Conservation (phyloP, 805 yeast genomes). For the Wickerhamiella bombiphila region DNA sequence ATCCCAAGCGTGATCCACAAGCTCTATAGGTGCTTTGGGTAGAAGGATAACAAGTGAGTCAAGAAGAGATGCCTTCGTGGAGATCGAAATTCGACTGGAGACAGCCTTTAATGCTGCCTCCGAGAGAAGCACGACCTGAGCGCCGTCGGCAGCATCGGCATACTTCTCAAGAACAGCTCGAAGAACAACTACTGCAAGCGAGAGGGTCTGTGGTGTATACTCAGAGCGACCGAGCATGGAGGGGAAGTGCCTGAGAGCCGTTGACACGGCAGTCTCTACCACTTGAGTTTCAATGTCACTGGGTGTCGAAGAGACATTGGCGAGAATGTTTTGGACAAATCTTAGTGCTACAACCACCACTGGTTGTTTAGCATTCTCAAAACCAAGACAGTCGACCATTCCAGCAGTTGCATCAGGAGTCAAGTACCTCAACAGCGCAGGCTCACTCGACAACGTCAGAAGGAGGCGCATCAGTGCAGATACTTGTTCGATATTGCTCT, state of each 20-base stretch:
- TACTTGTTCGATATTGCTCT: constrained; percentile 69
- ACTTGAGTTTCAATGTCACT: background rate
- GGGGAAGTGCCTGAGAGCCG: too few relatives aligned
- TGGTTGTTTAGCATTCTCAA: constrained; percentile 46
- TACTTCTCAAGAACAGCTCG: too few relatives aligned
- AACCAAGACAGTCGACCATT: constrained; percentile 39
- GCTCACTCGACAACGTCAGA: constrained; percentile 38
- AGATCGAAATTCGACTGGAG: constrained; percentile 37
- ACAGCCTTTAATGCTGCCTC: too few relatives aligned
- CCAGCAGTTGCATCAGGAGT: constrained; percentile 42
- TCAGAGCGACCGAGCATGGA: too few relatives aligned
- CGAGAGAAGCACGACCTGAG: too few relatives aligned
- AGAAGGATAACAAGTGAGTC: constrained; percentile 43
- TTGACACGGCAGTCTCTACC: constrained; percentile 1
- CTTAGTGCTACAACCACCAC: constrained; percentile 54
- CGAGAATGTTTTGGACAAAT: constrained; percentile 17
- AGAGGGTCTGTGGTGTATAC: too few relatives aligned
- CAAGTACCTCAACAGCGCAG: constrained; percentile 36
- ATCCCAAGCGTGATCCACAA: constrained; percentile 26
- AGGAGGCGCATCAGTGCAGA: constrained; percentile 62
- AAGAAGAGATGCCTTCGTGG: constrained; percentile 43
- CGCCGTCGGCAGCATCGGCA: too few relatives aligned
- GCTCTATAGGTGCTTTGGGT: constrained; percentile 9
- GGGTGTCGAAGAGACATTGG: constrained; percentile 11
- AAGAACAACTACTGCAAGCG: too few relatives aligned